Conservation (phyloP, 345 rosid species). For the Moricandia moricandioides region DNA sequence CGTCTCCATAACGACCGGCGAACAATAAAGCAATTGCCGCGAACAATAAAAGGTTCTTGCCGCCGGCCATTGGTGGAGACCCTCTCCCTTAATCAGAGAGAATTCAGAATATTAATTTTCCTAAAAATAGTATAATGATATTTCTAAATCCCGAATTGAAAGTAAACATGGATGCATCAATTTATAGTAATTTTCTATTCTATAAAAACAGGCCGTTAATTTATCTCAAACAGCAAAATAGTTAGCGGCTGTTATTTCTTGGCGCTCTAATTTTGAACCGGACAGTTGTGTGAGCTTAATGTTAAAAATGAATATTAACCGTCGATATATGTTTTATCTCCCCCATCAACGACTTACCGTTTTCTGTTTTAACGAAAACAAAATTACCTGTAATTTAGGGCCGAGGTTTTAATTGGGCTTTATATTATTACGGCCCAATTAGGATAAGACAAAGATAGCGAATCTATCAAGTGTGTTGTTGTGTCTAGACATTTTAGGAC, state of each 20-base stretch:
- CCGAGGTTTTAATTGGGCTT: background rate
- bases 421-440: too few relatives aligned
- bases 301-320: background rate
- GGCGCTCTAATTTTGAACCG: background rate
- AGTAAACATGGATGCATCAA: background rate
- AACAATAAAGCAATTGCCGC: slow-evolving; percentile 20
- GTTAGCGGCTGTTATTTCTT: background rate
- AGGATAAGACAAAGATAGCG: too few relatives aligned
- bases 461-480: background rate
- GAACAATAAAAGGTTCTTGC: slow-evolving; percentile 1
- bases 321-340: background rate
- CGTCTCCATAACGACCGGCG: slow-evolving; percentile 15
- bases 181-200: slow-evolving; percentile 1
- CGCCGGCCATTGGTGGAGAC: slow-evolving; percentile 26
- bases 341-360: background rate
- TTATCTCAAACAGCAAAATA: background rate
- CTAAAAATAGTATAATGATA: background rate
- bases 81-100: background rate
- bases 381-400: background rate
- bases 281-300: slow-evolving; percentile 20
- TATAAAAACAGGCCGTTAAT: background rate
- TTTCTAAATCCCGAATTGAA: slow-evolving; percentile 24
- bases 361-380: background rate
- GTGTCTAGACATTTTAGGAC: background rate
- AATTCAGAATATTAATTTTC: slow-evolving; percentile 14